Evolutionary conservation across 208 protist genomes (phyloP).

Genomic region (Leishmania amazonensis): DNA sequence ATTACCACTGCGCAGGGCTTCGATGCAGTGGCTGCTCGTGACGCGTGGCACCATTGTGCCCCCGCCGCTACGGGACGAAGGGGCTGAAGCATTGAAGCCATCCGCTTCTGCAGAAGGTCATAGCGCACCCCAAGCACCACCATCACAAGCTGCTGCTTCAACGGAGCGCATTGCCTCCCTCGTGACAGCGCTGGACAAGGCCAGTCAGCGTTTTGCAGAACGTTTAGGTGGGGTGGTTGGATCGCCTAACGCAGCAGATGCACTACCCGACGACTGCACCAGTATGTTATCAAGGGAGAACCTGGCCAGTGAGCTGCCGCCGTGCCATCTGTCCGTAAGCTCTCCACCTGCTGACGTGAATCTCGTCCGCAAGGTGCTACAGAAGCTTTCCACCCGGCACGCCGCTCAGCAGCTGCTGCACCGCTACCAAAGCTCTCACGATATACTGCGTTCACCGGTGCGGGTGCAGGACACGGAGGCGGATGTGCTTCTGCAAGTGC

Average conservation of each 20-base stretch:
- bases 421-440: slow-evolving; percentile 2
- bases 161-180: slow-evolving; percentile 6
- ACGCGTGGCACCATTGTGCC: slow-evolving; percentile 12
- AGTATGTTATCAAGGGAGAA: background rate
- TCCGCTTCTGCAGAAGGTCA: too few species aligned
- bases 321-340: background rate
- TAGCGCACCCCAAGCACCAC: background rate
- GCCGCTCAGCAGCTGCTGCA: slow-evolving; percentile 18
- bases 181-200: background rate
- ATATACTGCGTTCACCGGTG: background rate
- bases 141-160: slow-evolving; percentile 2
- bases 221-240: background rate
- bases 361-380: slow-evolving; percentile 20
- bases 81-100: background rate
- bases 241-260: background rate
- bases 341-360: background rate
- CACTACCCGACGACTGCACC: background rate
- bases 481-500: slow-evolving; percentile 14
- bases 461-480: slow-evolving; percentile 2
- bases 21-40: slow-evolving; percentile 13
- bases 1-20: slow-evolving; percentile 4
- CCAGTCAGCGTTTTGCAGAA: background rate
- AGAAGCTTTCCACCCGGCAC: slow-evolving; percentile 19
- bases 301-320: background rate
- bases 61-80: background rate